Evolutionary conservation across 345 rosid species (phyloP).

Genomic region (Passiflora organensis): DNA sequence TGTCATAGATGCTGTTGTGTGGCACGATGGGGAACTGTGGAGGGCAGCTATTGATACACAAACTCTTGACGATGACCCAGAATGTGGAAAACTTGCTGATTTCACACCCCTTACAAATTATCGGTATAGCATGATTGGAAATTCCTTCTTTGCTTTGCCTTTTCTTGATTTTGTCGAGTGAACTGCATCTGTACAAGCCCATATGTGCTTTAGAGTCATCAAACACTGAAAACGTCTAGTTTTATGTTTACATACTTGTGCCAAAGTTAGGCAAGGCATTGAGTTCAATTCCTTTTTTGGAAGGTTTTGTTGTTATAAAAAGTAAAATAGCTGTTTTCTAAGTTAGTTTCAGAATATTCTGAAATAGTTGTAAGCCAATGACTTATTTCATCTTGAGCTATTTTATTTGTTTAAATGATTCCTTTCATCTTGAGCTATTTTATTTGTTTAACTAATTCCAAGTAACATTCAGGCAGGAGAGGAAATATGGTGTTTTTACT

Average conservation of each 20-base stretch:
- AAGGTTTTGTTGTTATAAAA: too few species aligned
- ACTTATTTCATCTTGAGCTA: background rate
- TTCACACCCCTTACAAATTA: slow-evolving; percentile 76
- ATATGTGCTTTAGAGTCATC: too few species aligned
- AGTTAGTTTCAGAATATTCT: too few species aligned
- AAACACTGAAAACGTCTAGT: too few species aligned
- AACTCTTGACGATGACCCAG: slow-evolving; percentile 73
- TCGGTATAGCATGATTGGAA: slow-evolving; percentile 38
- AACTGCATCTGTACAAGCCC: too few species aligned
- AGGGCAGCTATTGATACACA: slow-evolving; percentile 95
- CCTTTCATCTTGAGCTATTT: too few species aligned
- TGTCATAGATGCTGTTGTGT: slow-evolving; percentile 86
- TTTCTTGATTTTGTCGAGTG: background rate
- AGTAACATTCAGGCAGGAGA: slow-evolving; percentile 55
- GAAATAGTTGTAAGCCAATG: background rate
- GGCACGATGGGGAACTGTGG: slow-evolving; percentile 97
- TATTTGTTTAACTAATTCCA: background rate
- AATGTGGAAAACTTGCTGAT: slow-evolving; percentile 73
- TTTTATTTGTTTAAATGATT: background rate
- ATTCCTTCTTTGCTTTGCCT: background rate
- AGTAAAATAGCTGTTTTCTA: too few species aligned
- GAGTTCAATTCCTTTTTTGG: too few species aligned
- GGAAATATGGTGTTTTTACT: slow-evolving; percentile 86
- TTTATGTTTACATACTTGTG: too few species aligned
- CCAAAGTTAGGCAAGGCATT: too few species aligned